These are phyloP conservation scores for Limonium bicolor DNA, from an alignment of 148 eudicot species.

Conservation along the genomic window DNA sequence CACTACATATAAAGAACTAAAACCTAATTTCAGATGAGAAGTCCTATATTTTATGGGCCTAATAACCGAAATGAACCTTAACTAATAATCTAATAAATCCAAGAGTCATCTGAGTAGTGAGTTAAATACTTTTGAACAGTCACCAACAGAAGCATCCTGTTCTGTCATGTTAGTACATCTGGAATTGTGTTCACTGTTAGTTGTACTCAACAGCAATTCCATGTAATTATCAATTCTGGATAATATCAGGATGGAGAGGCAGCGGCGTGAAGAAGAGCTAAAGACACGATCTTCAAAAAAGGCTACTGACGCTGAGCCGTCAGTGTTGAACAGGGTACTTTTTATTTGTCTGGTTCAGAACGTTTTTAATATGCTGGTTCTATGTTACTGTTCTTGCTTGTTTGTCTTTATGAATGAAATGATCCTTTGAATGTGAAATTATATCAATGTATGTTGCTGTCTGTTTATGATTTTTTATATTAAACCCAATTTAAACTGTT, in stretches of 20 bases:
- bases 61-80: too few relatives aligned
- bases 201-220: too few relatives aligned
- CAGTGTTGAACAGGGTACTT: slow-evolving; percentile 67
- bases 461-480: neutral
- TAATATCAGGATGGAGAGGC: slow-evolving; percentile 88
- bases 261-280: slow-evolving; percentile 82
- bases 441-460: slow-evolving; percentile 1
- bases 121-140: too few relatives aligned
- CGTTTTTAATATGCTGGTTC: neutral
- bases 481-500: neutral
- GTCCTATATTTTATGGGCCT: too few relatives aligned
- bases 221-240: neutral
- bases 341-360: neutral
- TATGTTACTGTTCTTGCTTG: neutral
- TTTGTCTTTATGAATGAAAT: too few relatives aligned
- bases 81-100: too few relatives aligned
- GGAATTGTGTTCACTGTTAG: too few relatives aligned
- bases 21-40: too few relatives aligned
- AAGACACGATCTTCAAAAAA: slow-evolving; percentile 71
- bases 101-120: too few relatives aligned
- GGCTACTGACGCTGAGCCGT: slow-evolving; percentile 59
- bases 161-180: too few relatives aligned
- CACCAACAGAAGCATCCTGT: too few relatives aligned
- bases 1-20: too few relatives aligned
- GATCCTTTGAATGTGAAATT: neutral